phyloP scores from a whole-genome alignment of 345 rosid species.

The Hevea brasiliensis region DNA sequence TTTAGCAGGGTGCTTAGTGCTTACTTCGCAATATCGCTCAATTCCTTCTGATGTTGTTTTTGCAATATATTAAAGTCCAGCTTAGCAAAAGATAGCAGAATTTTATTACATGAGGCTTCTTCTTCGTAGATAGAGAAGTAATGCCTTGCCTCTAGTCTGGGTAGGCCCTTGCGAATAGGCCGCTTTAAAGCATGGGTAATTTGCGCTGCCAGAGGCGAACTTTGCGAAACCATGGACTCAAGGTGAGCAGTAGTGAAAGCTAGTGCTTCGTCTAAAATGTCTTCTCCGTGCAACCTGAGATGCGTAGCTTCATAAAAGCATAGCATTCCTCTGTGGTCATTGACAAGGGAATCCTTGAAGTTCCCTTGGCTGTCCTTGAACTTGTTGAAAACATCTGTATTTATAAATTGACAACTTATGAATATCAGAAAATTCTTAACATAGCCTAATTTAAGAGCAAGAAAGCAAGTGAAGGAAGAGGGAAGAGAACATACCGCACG shows the following conservation, averaged over 20 bases:
- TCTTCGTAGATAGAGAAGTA: slow-evolving; percentile 26
- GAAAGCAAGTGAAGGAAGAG: too few relatives aligned
- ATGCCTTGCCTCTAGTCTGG: slow-evolving; percentile 23
- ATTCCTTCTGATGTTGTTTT: slow-evolving; percentile 25
- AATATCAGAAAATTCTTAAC: too few relatives aligned
- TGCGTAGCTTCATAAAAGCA: slow-evolving; percentile 27
- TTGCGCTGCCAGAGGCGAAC: slow-evolving; percentile 11
- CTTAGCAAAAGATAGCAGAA: slow-evolving; percentile 33
- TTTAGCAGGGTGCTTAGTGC: too few relatives aligned
- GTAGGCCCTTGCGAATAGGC: slow-evolving; percentile 21
- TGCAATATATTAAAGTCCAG: slow-evolving; percentile 37
- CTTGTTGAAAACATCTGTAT: slow-evolving; percentile 33
- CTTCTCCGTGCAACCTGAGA: slow-evolving; percentile 23
- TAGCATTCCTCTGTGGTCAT: slow-evolving; percentile 16
- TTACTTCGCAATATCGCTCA: slow-evolving; percentile 20
- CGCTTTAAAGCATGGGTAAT: slow-evolving; percentile 21
- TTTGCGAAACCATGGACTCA: not conserved
- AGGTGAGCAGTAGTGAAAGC: slow-evolving; percentile 8
- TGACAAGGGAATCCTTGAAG: slow-evolving; percentile 8
- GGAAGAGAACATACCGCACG: too few relatives aligned
- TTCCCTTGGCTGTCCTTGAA: slow-evolving; percentile 27
- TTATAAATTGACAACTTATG: too few relatives aligned
- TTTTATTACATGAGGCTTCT: slow-evolving; percentile 4
- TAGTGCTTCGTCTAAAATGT: slow-evolving; percentile 22
- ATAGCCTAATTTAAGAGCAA: too few relatives aligned